Evolutionary conservation across 805 yeast genomes (phyloP).

Genomic region (Cephaloascus fragrans): DNA sequence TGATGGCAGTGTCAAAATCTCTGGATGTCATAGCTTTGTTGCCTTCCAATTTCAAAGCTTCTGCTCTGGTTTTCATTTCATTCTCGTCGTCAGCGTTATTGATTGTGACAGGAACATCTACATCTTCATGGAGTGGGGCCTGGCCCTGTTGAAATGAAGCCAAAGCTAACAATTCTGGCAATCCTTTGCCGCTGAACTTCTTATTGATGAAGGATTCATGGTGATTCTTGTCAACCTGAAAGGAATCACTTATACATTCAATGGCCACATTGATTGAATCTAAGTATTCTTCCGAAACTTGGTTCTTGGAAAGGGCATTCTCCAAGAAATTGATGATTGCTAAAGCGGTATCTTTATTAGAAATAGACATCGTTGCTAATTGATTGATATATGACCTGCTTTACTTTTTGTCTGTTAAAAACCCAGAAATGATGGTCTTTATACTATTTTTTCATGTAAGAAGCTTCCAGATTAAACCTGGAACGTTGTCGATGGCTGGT

Average conservation of each 20-base stretch:
- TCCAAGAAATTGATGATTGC: conserved; percentile 68
- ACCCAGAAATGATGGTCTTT: no score
- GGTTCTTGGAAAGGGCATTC: conserved; percentile 46
- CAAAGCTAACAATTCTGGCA: conserved; percentile 31
- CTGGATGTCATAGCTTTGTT: conserved; percentile 79
- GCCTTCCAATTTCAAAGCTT: conserved; percentile 75
- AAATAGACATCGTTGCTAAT: conserved; percentile 30
- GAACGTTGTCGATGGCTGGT: no score
- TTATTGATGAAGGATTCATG: conserved; percentile 21
- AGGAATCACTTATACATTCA: conserved; percentile 86
- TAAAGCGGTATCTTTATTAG: conserved; percentile 60
- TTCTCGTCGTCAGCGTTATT: conserved; percentile 27
- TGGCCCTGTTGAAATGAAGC: conserved; percentile 4
- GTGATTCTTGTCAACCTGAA: conserved; percentile 49
- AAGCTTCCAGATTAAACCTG: no score
- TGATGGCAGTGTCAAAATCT: conserved; percentile 63
- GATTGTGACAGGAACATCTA: conserved; percentile 21
- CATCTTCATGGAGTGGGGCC: conserved; percentile 1
- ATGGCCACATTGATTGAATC: conserved; percentile 92
- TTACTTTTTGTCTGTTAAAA: no score
- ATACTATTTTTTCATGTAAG: no score
- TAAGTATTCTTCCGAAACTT: conserved; percentile 64
- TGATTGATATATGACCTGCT: no score
- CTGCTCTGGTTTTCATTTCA: conserved; percentile 68
- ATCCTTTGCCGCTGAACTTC: conserved; percentile 37